A percentile compares a stretch with the other conserved stretches of the same genome.
Evolutionary conservation across 1,284 basidiomycete species (phyloP).

Genomic region (Trametes polyzona): DNA sequence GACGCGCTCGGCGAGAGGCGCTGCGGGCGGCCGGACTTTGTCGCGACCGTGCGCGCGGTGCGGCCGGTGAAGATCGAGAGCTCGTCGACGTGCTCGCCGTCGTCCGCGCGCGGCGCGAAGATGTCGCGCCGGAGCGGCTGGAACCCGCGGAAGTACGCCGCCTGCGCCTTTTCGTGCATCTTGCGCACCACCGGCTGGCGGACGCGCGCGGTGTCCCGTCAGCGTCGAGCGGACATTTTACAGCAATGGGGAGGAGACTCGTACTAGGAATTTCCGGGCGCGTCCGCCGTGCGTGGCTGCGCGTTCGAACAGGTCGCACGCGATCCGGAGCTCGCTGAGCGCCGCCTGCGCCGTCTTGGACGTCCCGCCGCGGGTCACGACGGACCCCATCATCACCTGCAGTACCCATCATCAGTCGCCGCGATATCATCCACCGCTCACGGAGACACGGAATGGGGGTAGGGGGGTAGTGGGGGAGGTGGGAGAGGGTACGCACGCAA

Average conservation of each 20-base stretch:
- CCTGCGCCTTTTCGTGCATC: slow-evolving; percentile 62
- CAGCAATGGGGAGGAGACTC: slow-evolving; percentile 28
- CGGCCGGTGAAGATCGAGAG: slow-evolving; percentile 74
- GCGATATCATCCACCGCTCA: not conserved
- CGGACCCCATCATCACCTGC: slow-evolving; percentile 71
- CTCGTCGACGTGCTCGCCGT: slow-evolving; percentile 57
- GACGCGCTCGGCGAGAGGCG: slow-evolving; percentile 28
- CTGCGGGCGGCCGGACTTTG: slow-evolving; percentile 38
- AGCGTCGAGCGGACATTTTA: slow-evolving; percentile 2
- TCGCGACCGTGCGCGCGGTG: slow-evolving; percentile 56
- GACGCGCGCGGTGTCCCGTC: too few relatives aligned
- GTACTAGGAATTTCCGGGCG: slow-evolving; percentile 66
- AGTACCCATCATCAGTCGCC: not conserved
- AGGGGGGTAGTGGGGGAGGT: too few relatives aligned
- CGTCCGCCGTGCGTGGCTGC: slow-evolving; percentile 64
- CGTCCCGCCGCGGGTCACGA: slow-evolving; percentile 65
- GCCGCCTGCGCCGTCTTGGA: slow-evolving; percentile 71
- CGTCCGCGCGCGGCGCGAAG: slow-evolving; percentile 51
- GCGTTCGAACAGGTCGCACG: slow-evolving; percentile 62
- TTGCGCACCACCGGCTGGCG: slow-evolving; percentile 63
- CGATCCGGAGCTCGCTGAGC: slow-evolving; percentile 58
- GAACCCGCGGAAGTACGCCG: slow-evolving; percentile 51
- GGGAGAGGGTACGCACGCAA: slow-evolving; percentile 48
- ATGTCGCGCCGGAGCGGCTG: slow-evolving; percentile 53
- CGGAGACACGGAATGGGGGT: too few relatives aligned